Evolutionary conservation across 805 yeast species (phyloP), one percentile per base, ranked within the genome.

Genomic region (Sugiyamaella americana): DNA sequence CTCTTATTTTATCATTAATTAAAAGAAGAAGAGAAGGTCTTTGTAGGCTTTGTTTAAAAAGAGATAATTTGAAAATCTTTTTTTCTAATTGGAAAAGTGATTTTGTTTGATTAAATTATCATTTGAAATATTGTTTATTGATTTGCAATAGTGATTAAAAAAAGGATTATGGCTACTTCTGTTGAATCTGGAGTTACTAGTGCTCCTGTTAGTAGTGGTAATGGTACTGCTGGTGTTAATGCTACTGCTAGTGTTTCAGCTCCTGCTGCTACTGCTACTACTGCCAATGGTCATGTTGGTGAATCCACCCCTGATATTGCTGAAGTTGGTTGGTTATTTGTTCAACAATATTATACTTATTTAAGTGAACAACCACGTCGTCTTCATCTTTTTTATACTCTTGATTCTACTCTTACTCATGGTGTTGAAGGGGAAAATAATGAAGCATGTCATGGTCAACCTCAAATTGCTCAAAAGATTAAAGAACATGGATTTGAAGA

Each of bases 311-410:
- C 37, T 35, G 37, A 35, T 35, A 35, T 17, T 21, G 20, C 37
- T 17, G 56, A 54, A 32, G 61, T 69, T 37, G 74, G 69, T 13
- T 65, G 68, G 67, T 58, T 61, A 45, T 69, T 69, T 52, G 67
- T 65, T n/a, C 59, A 65, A 51, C 58, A 60, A 47, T 69, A 69
- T 54, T 69, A 70, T 51, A 57, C 66, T 11, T 48, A 50, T 41
- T 52, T 70, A 47, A 62, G 65, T 55, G 46, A 54, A 38, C 52
- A 59, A 39, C 68, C 67, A 30, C 50, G 54, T 36, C 49, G 50
- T 22, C 57, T 70, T 23, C 60, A 59, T 50, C 57, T 57, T 49
- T 66, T 69, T 41, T 69, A 70, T 54, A 59, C 61, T 34, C 55
- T 56, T 34, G 51, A 53, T 20, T 65, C 72, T 13, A 52, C 60